These are phyloP conservation scores for Macrophomina pseudophaseolina DNA, from an alignment of 2,329 filamentous ascomycete species.

Conservation along the genomic window DNA sequence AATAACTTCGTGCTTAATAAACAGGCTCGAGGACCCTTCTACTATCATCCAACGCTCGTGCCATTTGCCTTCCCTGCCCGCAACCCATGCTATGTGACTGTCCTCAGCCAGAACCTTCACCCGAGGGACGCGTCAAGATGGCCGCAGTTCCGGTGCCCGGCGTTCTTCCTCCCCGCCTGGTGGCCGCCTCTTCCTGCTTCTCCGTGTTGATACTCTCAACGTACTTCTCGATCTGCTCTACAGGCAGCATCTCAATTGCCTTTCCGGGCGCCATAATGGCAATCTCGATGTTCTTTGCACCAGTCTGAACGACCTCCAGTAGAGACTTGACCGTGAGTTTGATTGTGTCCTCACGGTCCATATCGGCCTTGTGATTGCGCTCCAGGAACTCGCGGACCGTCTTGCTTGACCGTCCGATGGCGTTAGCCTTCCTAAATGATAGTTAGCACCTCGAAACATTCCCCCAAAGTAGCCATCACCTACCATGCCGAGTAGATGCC, in stretches of 20 bases:
- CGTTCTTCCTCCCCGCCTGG: slow-evolving; percentile 74
- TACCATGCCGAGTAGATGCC: slow-evolving; percentile 99
- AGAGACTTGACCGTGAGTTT: slow-evolving; percentile 98
- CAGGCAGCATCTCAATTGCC: slow-evolving; percentile 87
- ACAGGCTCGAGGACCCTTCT: slow-evolving; percentile 18
- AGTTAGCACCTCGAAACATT: not conserved
- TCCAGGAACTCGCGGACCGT: slow-evolving; percentile 98
- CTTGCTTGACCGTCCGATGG: slow-evolving; percentile 97
- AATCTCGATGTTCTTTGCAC: slow-evolving; percentile 99
- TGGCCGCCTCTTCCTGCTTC: slow-evolving; percentile 98
- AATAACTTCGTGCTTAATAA: slow-evolving; percentile 11
- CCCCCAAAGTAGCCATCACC: slow-evolving; percentile 36
- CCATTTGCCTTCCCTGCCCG: not conserved
- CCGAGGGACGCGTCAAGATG: slow-evolving; percentile 70
- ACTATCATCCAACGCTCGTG: slow-evolving; percentile 9
- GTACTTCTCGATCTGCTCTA: slow-evolving; percentile 94
- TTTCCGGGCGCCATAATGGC: slow-evolving; percentile 96
- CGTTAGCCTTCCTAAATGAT: slow-evolving; percentile 88
- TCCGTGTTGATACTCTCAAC: slow-evolving; percentile 99
- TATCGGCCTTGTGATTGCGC: slow-evolving; percentile 97
- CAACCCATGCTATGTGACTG: not conserved
- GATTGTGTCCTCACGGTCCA: slow-evolving; percentile 96
- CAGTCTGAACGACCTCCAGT: slow-evolving; percentile 96
- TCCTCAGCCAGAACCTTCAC: slow-evolving; percentile 39
- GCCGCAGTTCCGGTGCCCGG: slow-evolving; percentile 73